These are phyloP conservation scores for Plectosphaerella sp. DNA, from an alignment of 2,329 filamentous ascomycete genomes.

Conservation along the genomic window DNA sequence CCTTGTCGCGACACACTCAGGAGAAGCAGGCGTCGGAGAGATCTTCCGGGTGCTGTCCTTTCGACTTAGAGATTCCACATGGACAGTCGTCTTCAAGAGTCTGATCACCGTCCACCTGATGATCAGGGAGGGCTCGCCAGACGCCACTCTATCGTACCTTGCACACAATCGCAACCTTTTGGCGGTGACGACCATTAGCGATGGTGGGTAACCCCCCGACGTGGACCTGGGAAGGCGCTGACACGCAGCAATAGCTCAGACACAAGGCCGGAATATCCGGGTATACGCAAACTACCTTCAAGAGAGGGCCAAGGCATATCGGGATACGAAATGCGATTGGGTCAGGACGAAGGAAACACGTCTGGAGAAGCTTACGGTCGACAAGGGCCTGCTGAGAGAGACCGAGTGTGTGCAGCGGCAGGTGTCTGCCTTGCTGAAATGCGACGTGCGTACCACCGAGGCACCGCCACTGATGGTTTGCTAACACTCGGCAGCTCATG, in stretches of 20 bases:
- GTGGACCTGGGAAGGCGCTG: background rate
- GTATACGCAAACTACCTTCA: conserved; percentile 85
- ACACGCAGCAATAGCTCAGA: conserved; percentile 61
- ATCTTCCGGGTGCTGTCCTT: conserved; percentile 90
- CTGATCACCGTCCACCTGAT: conserved; percentile 94
- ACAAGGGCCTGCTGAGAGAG: conserved; percentile 88
- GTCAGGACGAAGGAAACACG: conserved; percentile 78
- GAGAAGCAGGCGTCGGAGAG: conserved; percentile 90
- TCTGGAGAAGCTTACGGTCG: conserved; percentile 79
- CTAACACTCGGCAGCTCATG: conserved; percentile 57
- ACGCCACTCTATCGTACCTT: conserved; percentile 82
- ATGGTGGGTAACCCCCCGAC: conserved; percentile 61
- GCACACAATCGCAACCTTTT: conserved; percentile 78
- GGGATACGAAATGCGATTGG: conserved; percentile 83
- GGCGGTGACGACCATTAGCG: conserved; percentile 85
- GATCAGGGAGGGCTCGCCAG: conserved; percentile 90
- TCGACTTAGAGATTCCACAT: conserved; percentile 89
- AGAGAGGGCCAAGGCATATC: conserved; percentile 76
- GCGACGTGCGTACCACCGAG: conserved; percentile 63
- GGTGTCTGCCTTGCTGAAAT: conserved; percentile 79
- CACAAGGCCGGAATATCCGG: conserved; percentile 90
- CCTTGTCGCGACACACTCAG: conserved; percentile 87
- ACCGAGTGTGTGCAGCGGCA: conserved; percentile 88
- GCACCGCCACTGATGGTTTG: background rate
- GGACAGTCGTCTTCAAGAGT: conserved; percentile 99